Evolutionary conservation across 2,329 filamentous ascomycete species (phyloP).

Genomic region (Teratosphaeriaceae sp.): DNA sequence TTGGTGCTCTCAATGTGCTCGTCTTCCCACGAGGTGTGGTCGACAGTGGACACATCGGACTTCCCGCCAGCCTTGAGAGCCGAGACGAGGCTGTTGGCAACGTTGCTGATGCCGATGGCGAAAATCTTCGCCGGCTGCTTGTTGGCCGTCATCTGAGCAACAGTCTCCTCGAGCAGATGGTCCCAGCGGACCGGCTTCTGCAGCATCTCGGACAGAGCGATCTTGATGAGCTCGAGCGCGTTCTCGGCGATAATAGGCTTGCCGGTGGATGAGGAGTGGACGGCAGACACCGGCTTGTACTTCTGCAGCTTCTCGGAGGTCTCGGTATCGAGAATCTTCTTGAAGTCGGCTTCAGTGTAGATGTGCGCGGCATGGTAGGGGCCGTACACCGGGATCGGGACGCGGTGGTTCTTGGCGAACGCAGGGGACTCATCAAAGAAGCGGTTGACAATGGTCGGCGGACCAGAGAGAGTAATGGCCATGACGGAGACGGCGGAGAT

Average conservation of each 20-base stretch:
- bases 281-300: conserved; percentile 35
- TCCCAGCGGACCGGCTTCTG: conserved; percentile 45
- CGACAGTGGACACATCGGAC: conserved; percentile 35
- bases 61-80: conserved; percentile 47
- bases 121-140: conserved; percentile 39
- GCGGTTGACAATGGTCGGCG: conserved; percentile 46
- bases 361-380: conserved; percentile 55
- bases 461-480: conserved; percentile 54
- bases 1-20: conserved; percentile 21
- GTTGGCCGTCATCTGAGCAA: conserved; percentile 40
- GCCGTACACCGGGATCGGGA: conserved; percentile 50
- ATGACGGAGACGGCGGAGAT: conserved; percentile 54
- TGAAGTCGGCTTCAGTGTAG: conserved; percentile 44
- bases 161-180: conserved; percentile 40
- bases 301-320: conserved; percentile 36
- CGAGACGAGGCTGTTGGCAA: conserved; percentile 50
- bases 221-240: conserved; percentile 40
- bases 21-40: conserved; percentile 40
- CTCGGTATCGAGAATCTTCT: conserved; percentile 42
- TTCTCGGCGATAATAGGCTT: conserved; percentile 40
- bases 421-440: conserved; percentile 45
- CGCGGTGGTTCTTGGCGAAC: conserved; percentile 44
- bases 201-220: conserved; percentile 40
- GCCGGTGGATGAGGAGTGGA: conserved; percentile 43
- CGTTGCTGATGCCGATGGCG: conserved; percentile 46